These are phyloP conservation scores for Trichoderma asperellum DNA, from an alignment of 2,329 filamentous ascomycete genomes.

Conservation along the genomic window DNA sequence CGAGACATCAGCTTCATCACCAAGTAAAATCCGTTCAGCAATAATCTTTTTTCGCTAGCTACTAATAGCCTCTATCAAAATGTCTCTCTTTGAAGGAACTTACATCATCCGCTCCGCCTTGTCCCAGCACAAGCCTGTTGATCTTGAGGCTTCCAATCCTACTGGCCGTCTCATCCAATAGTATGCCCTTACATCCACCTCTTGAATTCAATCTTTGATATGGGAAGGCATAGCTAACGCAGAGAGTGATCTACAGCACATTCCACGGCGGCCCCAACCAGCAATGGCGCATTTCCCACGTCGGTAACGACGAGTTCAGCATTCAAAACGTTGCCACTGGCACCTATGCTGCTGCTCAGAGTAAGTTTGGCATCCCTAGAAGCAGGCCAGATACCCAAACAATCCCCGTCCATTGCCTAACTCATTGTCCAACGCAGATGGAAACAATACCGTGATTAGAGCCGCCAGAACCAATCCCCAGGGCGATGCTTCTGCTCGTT, in stretches of 20 bases:
- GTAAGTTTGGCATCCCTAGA: not conserved
- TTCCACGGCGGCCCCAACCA: constrained; percentile 6
- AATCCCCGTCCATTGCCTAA: not conserved
- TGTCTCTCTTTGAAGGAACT: constrained; percentile 9
- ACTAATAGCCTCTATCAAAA: not conserved
- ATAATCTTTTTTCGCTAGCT: not conserved
- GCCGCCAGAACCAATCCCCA: not conserved
- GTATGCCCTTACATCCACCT: not conserved
- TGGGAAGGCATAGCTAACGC: not conserved
- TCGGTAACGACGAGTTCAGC: constrained; percentile 9
- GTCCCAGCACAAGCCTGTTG: not conserved
- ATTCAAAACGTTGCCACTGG: constrained; percentile 9
- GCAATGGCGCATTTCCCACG: not conserved
- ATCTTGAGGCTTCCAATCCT: constrained; percentile 5
- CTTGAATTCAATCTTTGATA: too few species aligned
- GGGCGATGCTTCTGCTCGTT: not conserved
- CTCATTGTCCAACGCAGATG: not conserved
- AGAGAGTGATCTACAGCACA: not conserved
- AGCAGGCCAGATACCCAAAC: too few species aligned
- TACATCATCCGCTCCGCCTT: not conserved
- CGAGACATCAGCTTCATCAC: not conserved
- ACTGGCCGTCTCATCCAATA: constrained; percentile 18
- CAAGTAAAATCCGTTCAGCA: not conserved
- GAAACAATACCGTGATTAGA: not conserved
- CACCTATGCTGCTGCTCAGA: constrained; percentile 7